Conservation (phyloP, 2,329 filamentous ascomycete genomes). For the Cadophora gregata region DNA sequence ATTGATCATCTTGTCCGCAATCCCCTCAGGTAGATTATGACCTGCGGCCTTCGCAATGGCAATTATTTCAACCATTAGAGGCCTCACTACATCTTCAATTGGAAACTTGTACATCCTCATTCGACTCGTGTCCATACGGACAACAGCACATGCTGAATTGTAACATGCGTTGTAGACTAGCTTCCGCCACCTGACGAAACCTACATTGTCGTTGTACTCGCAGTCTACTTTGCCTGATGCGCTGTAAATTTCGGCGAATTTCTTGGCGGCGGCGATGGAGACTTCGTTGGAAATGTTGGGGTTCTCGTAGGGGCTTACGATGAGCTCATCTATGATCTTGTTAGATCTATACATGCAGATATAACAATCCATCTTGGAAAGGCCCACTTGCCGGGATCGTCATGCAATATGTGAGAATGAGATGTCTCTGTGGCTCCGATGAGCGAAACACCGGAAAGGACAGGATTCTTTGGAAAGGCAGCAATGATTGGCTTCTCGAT, state of each 20-base stretch:
- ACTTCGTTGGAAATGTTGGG: constrained; percentile 27
- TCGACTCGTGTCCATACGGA: constrained; percentile 36
- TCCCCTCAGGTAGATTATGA: constrained; percentile 34
- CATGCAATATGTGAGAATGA: constrained; percentile 36
- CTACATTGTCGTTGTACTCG: constrained; percentile 34
- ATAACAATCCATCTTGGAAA: neutral
- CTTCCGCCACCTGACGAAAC: constrained; percentile 38
- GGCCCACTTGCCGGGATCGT: constrained; percentile 22
- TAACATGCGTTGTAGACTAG: constrained; percentile 40
- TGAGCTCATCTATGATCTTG: constrained; percentile 26
- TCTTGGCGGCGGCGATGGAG: constrained; percentile 27
- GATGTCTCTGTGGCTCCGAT: constrained; percentile 36
- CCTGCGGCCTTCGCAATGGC: constrained; percentile 38
- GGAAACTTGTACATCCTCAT: constrained; percentile 42
- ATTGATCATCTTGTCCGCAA: constrained; percentile 48
- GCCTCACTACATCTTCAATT: constrained; percentile 40
- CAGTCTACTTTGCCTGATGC: constrained; percentile 35
- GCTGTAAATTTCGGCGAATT: constrained; percentile 36
- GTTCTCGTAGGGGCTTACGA: constrained; percentile 36
- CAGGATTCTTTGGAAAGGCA: constrained; percentile 36
- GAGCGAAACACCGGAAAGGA: constrained; percentile 39
- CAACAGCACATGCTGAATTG: constrained; percentile 37
- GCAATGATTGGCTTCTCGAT: constrained; percentile 38
- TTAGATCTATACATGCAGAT: neutral
- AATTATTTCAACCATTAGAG: constrained; percentile 41